Base-by-base conservation (phyloP, 2,329 filamentous ascomycete genomes). In the Fusarium pseudograminearum region DNA sequence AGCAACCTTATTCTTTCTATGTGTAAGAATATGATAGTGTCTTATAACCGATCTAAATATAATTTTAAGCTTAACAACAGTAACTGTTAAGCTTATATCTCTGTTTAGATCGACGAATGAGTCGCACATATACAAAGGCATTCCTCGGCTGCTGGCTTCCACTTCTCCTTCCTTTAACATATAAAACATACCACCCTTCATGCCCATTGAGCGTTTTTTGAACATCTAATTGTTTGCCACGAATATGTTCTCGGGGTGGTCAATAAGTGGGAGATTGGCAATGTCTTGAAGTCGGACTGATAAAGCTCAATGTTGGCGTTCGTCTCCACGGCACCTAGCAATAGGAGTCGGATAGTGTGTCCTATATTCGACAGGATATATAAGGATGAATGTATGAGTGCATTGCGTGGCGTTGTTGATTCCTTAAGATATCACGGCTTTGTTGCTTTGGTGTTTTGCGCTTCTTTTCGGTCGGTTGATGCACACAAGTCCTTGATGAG, bases 241-340 rank as follows among this genome's bases (percentile, higher is more conserved):
- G 0, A 38, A n/a, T 2, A n/a, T 10, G 10, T n/a, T n/a, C 9
- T 18, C 11, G 10, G 18, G 4, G 89, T 87, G 8, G 87, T 86
- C 70, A 93, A 94, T 8, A 97, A 82, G 60, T 90, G 86, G 11
- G 92, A 94, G 8, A 91, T 84, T 2, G 93, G 88, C 69, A 93
- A 87, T 12, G 93, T 86, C 59, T 88, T 91, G 80, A 97, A 95
- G 79, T 99, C 97, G 14, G 97, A 93, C 0, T 86, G 78, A 72
- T 98, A 90, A 53, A 99, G 84, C 71, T 93, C 91, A 30, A 93
- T 88, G 15, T 87, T 85, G n/a, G 87, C 87, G 71, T 92, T 93
- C 85, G 93, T 91, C 77, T 99, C 96, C 41, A 98, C 87, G 9
- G 93, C 94, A 18, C 95, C 94, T 69, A 99, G 84, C 96, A 99